Percentiles rank a stretch among this genome's conserved stretches.
These are phyloP conservation scores for Wickerhamiella nectarea DNA, from an alignment of 805 yeast species.

Conservation along the genomic window DNA sequence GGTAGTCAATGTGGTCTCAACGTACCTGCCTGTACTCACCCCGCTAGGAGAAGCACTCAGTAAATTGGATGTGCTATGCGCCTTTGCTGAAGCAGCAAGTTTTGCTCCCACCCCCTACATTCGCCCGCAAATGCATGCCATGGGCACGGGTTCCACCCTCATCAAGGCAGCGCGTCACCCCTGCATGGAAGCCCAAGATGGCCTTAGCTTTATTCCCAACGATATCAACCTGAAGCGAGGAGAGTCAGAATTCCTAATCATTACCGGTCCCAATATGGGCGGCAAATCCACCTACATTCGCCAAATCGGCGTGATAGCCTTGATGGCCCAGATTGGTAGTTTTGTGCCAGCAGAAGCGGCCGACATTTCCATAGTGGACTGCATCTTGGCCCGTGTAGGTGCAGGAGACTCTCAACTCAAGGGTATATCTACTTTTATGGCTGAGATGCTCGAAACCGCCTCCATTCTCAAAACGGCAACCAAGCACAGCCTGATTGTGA, in stretches of 20 bases:
- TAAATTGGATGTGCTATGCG: conserved; percentile 65
- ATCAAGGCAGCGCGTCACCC: conserved; percentile 85
- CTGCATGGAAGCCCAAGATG: conserved; percentile 85
- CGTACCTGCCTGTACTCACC: conserved; percentile 68
- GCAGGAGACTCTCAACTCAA: conserved; percentile 96
- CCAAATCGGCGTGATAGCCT: conserved; percentile 53
- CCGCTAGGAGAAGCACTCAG: conserved; percentile 52
- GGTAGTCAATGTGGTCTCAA: conserved; percentile 63
- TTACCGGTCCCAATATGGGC: conserved; percentile 86
- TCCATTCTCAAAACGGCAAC: conserved; percentile 73
- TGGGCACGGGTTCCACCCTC: conserved; percentile 32
- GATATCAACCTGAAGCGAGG: conserved; percentile 57
- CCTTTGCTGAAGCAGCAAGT: conserved; percentile 75
- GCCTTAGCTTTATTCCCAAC: conserved; percentile 77
- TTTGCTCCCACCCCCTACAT: conserved; percentile 74
- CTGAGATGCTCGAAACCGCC: conserved; percentile 92
- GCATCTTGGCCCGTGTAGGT: conserved; percentile 92
- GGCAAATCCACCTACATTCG: conserved; percentile 70
- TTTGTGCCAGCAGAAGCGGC: conserved; percentile 67
- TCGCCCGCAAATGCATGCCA: conserved; percentile 53
- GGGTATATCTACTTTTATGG: conserved; percentile 93
- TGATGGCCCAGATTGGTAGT: conserved; percentile 69
- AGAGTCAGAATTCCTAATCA: conserved; percentile 56
- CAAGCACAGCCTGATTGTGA: conserved; percentile 62
- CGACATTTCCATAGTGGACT: conserved; percentile 73